Base-by-base conservation (phyloP, 768 basidiomycete species). In the Tricholoma bakamatsutake region DNA sequence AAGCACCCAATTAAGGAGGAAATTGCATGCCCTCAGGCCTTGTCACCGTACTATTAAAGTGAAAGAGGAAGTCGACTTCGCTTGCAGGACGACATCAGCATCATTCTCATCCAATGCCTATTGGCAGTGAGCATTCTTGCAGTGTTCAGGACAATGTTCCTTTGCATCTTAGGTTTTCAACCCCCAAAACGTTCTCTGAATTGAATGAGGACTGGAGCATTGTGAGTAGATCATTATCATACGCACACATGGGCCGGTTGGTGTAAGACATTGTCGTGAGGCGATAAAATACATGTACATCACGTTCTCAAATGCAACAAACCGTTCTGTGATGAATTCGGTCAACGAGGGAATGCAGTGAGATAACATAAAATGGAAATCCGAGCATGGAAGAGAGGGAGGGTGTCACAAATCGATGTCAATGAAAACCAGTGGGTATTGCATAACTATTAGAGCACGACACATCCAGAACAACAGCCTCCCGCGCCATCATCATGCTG, bases 381-480 rank as follows among this genome's bases (percentile, higher is more conserved):
- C 21, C 60, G 61, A 72, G 69, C 65, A 69, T 54, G 48, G 58
- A 45, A 54, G 27, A 57, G 45, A 37, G 34, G 27, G 51, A 54
- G 61, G 56, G 56, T 57, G 39, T 40, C 39, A 13, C 17, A 37
- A 37, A 13, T 37, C 13, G 35, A 30, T 17, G 17, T 17, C 15
- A 48, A 8, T 48, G 7, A 5, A 24, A 2, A 45, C 27, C 24
- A 27, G 17, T 7, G 12, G 24, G 3, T 27, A n/a, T 45, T 28
- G 45, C n/a, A 42, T 28, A 47, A 46, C 73, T 70, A 80, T 74
- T 70, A 80, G 56, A 80, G 76, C 50, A 90, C 78, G 55, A 90
- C 81, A 56, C 88, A 90, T 58, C 84, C 80, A 42, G 73, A 70
- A 61, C 88, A 90, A 75, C 88, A 91, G 21, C 83, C 80, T 31